These are phyloP conservation scores for Lindgomyces ingoldianus DNA, from an alignment of 495 filamentous ascomycete species.

Conservation along the genomic window DNA sequence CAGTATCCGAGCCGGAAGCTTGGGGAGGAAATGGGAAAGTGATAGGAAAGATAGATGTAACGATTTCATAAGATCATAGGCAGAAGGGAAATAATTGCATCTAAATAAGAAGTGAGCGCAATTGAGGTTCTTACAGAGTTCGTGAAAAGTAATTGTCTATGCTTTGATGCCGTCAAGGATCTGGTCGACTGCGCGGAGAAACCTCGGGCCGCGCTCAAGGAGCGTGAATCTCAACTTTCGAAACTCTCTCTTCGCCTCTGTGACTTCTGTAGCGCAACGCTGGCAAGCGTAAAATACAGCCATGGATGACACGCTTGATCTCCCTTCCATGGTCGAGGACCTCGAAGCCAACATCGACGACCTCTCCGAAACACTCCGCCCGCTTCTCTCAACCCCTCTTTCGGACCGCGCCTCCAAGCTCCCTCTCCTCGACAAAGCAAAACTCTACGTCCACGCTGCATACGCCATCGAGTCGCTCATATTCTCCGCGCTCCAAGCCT, in stretches of 20 bases:
- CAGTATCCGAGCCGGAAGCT: constrained; percentile 40
- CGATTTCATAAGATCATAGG: constrained; percentile 2
- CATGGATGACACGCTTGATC: constrained; percentile 13
- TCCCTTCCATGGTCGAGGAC: constrained; percentile 17
- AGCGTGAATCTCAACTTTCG: too few species aligned
- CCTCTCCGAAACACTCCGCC: constrained; percentile 53
- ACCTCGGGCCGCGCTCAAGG: constrained; percentile 13
- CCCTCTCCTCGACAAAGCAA: constrained; percentile 89
- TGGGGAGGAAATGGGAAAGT: constrained; percentile 23
- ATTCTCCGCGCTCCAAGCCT: constrained; percentile 74
- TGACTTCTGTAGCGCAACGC: neutral
- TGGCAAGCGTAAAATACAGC: neutral
- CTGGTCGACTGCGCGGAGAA: neutral
- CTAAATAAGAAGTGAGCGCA: neutral
- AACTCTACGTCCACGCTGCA: constrained; percentile 78
- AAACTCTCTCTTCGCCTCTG: too few species aligned
- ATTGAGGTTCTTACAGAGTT: neutral
- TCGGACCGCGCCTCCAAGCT: constrained; percentile 71
- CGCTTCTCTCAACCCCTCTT: constrained; percentile 64
- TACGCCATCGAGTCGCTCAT: constrained; percentile 91
- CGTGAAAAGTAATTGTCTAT: neutral
- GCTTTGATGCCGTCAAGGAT: constrained; percentile 9
- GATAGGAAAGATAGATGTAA: constrained; percentile 39
- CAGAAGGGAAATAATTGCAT: neutral
- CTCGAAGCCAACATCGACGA: constrained; percentile 27